Conservation (phyloP, 306 rosid genomes). For the Castanopsis chinensis region DNA sequence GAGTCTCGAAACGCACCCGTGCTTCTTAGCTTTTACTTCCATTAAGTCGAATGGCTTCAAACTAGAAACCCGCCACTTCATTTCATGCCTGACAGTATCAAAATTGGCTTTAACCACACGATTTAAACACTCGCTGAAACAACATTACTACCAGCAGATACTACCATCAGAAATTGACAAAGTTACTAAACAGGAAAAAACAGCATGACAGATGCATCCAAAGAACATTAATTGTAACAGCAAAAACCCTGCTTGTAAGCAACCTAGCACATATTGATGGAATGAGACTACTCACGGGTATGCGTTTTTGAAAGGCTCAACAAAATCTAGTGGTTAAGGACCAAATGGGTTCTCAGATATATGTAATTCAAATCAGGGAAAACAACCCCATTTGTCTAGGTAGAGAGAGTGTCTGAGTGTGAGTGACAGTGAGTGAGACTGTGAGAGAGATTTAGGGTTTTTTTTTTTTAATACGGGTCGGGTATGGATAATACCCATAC, state of each 20-base stretch:
- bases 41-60: conserved; percentile 55
- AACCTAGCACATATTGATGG: conserved; percentile 35
- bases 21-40: no score
- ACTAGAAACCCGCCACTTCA: conserved; percentile 45
- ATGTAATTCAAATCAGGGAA: conserved; percentile 37
- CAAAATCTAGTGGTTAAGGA: conserved; percentile 25
- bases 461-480: no score
- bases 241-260: conserved; percentile 27
- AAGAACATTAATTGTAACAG: conserved; percentile 49
- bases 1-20: no score
- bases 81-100: conserved; percentile 43
- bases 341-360: conserved; percentile 28
- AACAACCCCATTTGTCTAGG: conserved; percentile 3
- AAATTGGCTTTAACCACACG: conserved; percentile 37
- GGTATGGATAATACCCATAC: no score
- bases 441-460: no score
- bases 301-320: conserved; percentile 31
- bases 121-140: conserved; percentile 49
- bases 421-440: no score
- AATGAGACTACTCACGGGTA: conserved; percentile 54
- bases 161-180: conserved; percentile 53
- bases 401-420: no score
- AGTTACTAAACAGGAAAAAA: conserved; percentile 12
- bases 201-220: conserved; percentile 42
- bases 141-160: conserved; percentile 52